A percentile compares a stretch with the other conserved stretches of the same genome.
Evolutionary conservation across 1,284 basidiomycete species (phyloP).

Genomic region (Cryptococcus amylolentus): DNA sequence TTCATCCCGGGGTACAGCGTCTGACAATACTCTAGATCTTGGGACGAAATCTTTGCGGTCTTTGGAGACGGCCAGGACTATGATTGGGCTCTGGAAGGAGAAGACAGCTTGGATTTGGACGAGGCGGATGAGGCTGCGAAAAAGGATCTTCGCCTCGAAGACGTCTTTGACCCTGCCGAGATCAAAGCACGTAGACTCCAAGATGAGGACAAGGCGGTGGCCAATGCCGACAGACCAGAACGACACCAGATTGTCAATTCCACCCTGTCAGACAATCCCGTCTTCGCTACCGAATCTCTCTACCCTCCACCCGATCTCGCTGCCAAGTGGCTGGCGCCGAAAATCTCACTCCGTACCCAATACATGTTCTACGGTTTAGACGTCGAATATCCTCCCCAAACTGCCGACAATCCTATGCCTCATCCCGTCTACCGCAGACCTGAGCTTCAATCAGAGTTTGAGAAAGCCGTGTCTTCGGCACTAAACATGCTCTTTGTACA

Average conservation of each 20-base stretch:
- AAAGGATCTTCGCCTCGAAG: constrained; percentile 77
- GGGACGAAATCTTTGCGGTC: constrained; percentile 94
- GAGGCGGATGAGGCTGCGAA: constrained; percentile 60
- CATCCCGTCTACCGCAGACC: constrained; percentile 45
- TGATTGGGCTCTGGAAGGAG: constrained; percentile 83
- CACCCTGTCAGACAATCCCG: constrained; percentile 66
- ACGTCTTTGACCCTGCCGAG: constrained; percentile 97
- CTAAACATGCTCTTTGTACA: constrained; percentile 83
- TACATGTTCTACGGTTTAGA: constrained; percentile 48
- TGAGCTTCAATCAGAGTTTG: constrained; percentile 66
- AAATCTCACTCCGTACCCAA: constrained; percentile 74
- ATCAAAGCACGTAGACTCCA: constrained; percentile 88
- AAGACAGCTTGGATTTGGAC: constrained; percentile 64
- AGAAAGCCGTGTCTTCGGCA: constrained; percentile 73
- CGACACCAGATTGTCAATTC: constrained; percentile 93
- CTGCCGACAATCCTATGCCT: constrained; percentile 52
- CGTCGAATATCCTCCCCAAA: constrained; percentile 24
- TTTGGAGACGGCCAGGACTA: constrained; percentile 98
- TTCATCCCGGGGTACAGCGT: background rate
- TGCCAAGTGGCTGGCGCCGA: constrained; percentile 81
- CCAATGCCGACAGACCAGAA: constrained; percentile 87
- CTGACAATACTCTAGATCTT: constrained; percentile 62
- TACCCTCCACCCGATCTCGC: constrained; percentile 63
- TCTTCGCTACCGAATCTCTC: constrained; percentile 58
- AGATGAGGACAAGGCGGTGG: constrained; percentile 90